Conservation (phyloP, 2,329 filamentous ascomycete genomes). For the Aspergillus ibericus region DNA sequence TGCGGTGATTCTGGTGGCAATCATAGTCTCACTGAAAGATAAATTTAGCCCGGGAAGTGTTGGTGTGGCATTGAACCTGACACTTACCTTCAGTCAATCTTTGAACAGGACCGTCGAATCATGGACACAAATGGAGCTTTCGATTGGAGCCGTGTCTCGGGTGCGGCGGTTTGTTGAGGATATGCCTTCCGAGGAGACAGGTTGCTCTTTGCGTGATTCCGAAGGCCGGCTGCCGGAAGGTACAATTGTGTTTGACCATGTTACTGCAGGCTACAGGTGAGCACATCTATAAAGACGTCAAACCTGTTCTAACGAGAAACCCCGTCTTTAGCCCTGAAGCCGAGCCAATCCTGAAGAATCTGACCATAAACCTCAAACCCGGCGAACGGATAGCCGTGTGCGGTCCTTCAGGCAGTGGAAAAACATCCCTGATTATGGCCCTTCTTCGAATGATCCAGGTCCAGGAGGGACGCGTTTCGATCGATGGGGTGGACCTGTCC, state of each 20-base stretch:
- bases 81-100: slow-evolving; percentile 48
- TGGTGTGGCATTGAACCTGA: slow-evolving; percentile 50
- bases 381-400: slow-evolving; percentile 2
- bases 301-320: background rate
- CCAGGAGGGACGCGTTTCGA: slow-evolving; percentile 19
- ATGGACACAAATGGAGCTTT: slow-evolving; percentile 25
- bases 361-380: background rate
- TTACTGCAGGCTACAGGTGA: slow-evolving; percentile 15
- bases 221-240: slow-evolving; percentile 23
- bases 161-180: slow-evolving; percentile 49
- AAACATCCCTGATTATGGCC: slow-evolving; percentile 22
- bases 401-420: slow-evolving; percentile 25
- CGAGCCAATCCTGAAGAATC: background rate
- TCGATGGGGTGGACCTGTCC: slow-evolving; percentile 25
- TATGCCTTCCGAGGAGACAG: slow-evolving; percentile 23
- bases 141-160: slow-evolving; percentile 42
- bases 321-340: background rate
- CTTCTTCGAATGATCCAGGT: slow-evolving; percentile 30
- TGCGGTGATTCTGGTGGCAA: background rate
- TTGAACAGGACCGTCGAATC: slow-evolving; percentile 35
- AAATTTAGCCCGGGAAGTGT: slow-evolving; percentile 38
- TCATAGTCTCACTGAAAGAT: background rate
- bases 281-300: background rate
- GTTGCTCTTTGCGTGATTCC: background rate
- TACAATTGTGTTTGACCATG: slow-evolving; percentile 20